Conservation (phyloP, 768 basidiomycete species). For the Phlebiopsis flavidoalba region DNA sequence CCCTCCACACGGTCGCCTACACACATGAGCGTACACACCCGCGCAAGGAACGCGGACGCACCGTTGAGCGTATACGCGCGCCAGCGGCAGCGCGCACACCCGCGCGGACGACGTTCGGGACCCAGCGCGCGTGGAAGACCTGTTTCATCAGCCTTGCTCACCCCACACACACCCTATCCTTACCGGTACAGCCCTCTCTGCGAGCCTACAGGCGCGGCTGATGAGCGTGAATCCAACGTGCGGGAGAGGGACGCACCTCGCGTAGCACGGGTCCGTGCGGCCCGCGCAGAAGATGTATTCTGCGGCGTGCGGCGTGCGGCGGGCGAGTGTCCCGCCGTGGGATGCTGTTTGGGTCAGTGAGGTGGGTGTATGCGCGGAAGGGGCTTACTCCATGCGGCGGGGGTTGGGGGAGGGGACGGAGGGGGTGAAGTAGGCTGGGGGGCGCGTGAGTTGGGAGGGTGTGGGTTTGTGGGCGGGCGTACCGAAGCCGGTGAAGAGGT, state of each 20-base stretch:
- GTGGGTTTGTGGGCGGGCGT: too few relatives aligned
- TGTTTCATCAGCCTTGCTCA: not conserved
- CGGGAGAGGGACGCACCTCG: not conserved
- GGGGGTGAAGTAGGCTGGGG: constrained; percentile 13
- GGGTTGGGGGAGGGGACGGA: not conserved
- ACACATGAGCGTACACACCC: not conserved
- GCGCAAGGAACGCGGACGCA: not conserved
- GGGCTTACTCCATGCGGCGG: constrained; percentile 8
- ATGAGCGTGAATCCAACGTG: not conserved
- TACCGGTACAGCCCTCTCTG: constrained; percentile 3
- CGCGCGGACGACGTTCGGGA: not conserved
- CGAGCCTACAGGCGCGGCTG: not conserved
- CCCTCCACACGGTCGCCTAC: too few relatives aligned
- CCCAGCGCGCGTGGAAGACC: constrained; percentile 12
- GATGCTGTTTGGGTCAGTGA: not conserved
- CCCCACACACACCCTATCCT: not conserved
- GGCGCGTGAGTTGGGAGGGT: not conserved
- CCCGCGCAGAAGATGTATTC: constrained; percentile 11
- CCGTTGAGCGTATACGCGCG: constrained; percentile 8
- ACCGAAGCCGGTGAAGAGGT: not conserved
- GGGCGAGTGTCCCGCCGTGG: constrained; percentile 4
- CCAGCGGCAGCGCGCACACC: constrained; percentile 3
- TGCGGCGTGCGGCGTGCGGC: too few relatives aligned
- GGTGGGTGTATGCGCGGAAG: not conserved
- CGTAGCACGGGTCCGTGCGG: constrained; percentile 4